Evolutionary conservation across 192 early-diverging fungal genomes (phyloP), one percentile per base, ranked within the genome.

Genomic region (Chytriomyces sp.): DNA sequence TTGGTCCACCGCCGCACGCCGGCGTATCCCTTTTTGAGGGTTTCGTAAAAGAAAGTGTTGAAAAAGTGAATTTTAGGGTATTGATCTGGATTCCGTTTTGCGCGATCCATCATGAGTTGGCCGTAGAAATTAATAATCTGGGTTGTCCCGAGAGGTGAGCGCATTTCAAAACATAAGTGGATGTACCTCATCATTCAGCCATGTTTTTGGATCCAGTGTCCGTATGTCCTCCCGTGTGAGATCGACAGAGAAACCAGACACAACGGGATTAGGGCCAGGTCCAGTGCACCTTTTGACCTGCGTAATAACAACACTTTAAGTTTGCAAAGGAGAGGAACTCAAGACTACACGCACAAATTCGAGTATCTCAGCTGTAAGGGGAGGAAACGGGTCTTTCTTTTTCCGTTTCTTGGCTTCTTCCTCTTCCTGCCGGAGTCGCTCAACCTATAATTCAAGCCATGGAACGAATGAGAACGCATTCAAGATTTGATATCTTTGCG

Each of bases 151-250:
- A 60, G 26, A 36, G 49, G 40, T 76, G 52, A 68, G 56, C 28
- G 22, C 32, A 4, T 63, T 25, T 12, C 30, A 28, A 1, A 32
- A 49, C 25, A 31, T 37, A 57, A 30, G 7, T 52, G 52, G 58
- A 14, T 72, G 14, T 37, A 94, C 95, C 72, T 97, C 94, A 76
- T 98, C 96, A 76, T 98, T 97, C 6, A 98, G 82, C 96, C 96
- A 98, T 22, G 81, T 72, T 26, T 90, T 86, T 39, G 84, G 84
- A 14, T 75, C 55, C 56, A 98, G 76, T 19, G 94, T 96, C 19
- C 72, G 63, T 14, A 98, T 80, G 53, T 96, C 94, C 28, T 69
- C 75, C 5, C 78, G 78, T 4, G 57, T 68, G 1, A 94, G 63
- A 0, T 86, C 80, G n/a, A 91, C 79, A 40, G 91, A 91, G 65